Evolutionary conservation across 2,329 filamentous ascomycete genomes (phyloP).

Genomic region (Aureobasidium mangrovei): DNA sequence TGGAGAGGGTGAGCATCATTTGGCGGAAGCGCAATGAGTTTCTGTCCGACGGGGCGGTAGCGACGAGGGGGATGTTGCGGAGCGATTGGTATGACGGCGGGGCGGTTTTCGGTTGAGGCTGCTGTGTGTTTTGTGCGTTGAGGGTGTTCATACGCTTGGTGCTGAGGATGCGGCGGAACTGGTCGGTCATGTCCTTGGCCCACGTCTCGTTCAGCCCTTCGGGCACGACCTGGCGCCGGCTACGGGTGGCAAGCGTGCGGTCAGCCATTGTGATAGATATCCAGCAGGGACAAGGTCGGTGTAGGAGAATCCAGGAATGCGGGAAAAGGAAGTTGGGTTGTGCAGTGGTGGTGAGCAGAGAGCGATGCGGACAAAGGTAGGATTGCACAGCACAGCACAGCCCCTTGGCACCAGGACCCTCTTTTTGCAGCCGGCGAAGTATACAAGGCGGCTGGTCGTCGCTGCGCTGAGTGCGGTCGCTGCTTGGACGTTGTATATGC

Average conservation of each 20-base stretch:
- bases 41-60: conserved; percentile 57
- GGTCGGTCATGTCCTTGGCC: conserved; percentile 69
- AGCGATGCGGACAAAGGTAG: background rate
- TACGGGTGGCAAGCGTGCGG: conserved; percentile 5
- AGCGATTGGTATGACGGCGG: conserved; percentile 52
- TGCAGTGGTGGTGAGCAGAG: background rate
- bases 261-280: conserved; percentile 1
- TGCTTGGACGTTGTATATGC: background rate
- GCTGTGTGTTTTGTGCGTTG: conserved; percentile 24
- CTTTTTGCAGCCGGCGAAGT: conserved; percentile 4
- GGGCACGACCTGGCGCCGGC: conserved; percentile 1
- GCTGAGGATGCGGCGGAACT: conserved; percentile 80
- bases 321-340: too few relatives aligned
- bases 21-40: conserved; percentile 49
- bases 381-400: background rate
- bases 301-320: too few relatives aligned
- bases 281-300: too few relatives aligned
- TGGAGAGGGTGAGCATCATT: conserved; percentile 73
- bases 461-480: background rate
- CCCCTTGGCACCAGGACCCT: conserved; percentile 9
- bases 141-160: conserved; percentile 82
- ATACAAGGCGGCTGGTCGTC: background rate
- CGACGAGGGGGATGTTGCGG: conserved; percentile 59
- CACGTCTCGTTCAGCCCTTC: conserved; percentile 48
- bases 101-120: background rate